Base-by-base conservation (phyloP, 495 filamentous ascomycete species). In the Penicillium antarcticum region DNA sequence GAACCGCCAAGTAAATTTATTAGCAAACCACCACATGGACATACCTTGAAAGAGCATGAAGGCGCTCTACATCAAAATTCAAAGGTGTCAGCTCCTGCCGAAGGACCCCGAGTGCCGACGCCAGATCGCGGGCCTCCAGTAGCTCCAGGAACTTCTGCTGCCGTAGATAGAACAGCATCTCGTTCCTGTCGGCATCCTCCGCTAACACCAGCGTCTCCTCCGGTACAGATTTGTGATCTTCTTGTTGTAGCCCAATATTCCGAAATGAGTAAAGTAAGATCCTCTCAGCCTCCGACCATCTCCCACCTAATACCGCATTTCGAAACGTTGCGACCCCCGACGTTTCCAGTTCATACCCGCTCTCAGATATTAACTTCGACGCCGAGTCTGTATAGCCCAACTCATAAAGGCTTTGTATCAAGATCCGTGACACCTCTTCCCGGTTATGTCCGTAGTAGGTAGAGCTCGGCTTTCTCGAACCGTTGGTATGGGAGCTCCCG, bases 111-210 rank as follows among this genome's bases (percentile, higher is more conserved):
- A 97, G 69, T 13, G 95, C 94, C 21, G 78, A 77, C 17, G 75
- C 77, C 14, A 87, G 80, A 61, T 97, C 84, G 50, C 83, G 73
- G 50, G 78, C 71, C 66, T 97, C 91, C 23, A 99, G 73, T 9
- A 96, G 73, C 65, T 99, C 94, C 24, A 99, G 74, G 67, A 91
- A 99, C 69, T 97, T 99, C 63, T 99, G 94, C 63, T 94, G 86
- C 56, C 92, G 78, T 50, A 97, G 73, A 70, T 83, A 83, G 69
- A 99, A 95, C 34, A 85, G 70, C 77, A 90, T 79, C 56, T 82
- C 75, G 50, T 75, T 79, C 56, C 69, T 70, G 55, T 87, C 76
- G 29, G 83, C 82, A 39, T 66, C 72, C 43, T 82, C 80, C 8
- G 77, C 76, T 49, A 87, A 66, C 1, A 75, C 65, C 43, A 87